A percentile compares a stretch with the other conserved stretches of the same genome.
These are phyloP conservation scores for Leccinum aurantiacum DNA, from an alignment of 768 basidiomycete genomes.

Conservation along the genomic window DNA sequence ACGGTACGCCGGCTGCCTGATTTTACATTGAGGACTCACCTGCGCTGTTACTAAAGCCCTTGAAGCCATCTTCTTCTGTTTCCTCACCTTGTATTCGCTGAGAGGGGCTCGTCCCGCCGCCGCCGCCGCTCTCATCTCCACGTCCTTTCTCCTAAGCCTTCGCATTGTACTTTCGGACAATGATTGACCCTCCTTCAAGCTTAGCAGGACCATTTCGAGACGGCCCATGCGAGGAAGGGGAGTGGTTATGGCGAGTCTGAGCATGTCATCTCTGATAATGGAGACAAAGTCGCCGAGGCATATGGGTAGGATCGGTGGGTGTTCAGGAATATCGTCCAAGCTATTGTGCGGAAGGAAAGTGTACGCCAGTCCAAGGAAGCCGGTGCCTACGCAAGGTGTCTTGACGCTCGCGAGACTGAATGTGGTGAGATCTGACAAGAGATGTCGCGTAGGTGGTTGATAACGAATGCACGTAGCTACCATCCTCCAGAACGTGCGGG, in stretches of 20 bases:
- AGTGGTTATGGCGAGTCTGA: conserved; percentile 18
- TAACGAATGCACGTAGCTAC: conserved; percentile 27
- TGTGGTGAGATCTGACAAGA: conserved; percentile 19
- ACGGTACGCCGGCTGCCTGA: not conserved
- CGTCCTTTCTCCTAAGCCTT: conserved; percentile 25
- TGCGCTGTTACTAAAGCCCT: conserved; percentile 4
- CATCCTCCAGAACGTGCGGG: conserved; percentile 27
- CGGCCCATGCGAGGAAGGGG: conserved; percentile 22
- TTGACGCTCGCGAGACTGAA: conserved; percentile 29
- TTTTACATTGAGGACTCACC: conserved; percentile 8
- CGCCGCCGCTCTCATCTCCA: conserved; percentile 20
- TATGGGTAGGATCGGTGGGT: conserved; percentile 17
- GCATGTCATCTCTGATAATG: conserved; percentile 4
- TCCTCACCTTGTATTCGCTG: conserved; percentile 25
- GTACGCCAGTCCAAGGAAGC: conserved; percentile 23
- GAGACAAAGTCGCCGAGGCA: conserved; percentile 10
- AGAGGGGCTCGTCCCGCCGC: conserved; percentile 25
- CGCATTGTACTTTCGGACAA: conserved; percentile 29
- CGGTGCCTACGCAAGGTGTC: conserved; percentile 19
- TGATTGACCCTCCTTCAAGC: conserved; percentile 24
- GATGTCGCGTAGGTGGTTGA: conserved; percentile 21
- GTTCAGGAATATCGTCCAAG: conserved; percentile 24
- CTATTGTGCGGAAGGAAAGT: not conserved
- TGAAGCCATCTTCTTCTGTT: conserved; percentile 14
- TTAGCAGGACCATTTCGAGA: conserved; percentile 23